Evolutionary conservation across 2,329 filamentous ascomycete genomes (phyloP).

Genomic region (Trichoderma atroviride): DNA sequence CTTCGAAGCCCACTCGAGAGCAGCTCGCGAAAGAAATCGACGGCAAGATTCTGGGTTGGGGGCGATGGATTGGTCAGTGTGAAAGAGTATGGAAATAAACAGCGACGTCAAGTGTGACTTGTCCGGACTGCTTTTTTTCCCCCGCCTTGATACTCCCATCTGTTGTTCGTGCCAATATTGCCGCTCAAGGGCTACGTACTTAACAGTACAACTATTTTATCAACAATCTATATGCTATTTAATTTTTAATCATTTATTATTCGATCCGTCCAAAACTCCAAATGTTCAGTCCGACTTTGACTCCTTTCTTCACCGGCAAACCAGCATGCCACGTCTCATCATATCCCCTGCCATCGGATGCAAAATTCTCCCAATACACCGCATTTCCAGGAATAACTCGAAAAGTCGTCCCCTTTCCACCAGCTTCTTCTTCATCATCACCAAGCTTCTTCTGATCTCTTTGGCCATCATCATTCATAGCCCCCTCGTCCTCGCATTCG

Average conservation of each 20-base stretch:
- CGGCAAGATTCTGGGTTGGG: constrained; percentile 55
- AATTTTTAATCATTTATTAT: constrained; percentile 15
- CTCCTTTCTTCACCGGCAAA: constrained; percentile 52
- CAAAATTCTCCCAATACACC: constrained; percentile 62
- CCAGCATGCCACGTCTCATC: constrained; percentile 60
- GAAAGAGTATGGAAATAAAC: constrained; percentile 43
- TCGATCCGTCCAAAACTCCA: constrained; percentile 52
- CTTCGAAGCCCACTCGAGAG: constrained; percentile 44
- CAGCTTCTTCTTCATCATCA: constrained; percentile 21
- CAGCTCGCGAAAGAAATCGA: constrained; percentile 48
- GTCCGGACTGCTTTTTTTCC: neutral
- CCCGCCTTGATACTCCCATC: neutral
- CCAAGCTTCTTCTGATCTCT: constrained; percentile 17
- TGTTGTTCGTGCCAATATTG: neutral
- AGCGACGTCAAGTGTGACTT: neutral
- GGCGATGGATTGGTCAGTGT: constrained; percentile 49
- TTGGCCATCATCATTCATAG: neutral
- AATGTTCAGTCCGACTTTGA: constrained; percentile 59
- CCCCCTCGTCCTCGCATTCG: constrained; percentile 42
- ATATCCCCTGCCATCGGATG: constrained; percentile 53
- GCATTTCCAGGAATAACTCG: constrained; percentile 55
- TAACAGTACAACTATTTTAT: neutral
- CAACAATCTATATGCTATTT: neutral
- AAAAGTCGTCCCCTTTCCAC: constrained; percentile 46
- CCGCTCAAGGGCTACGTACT: neutral